Conservation (phyloP, 2,329 filamentous ascomycete species). For the Trichoderma lentiforme region DNA sequence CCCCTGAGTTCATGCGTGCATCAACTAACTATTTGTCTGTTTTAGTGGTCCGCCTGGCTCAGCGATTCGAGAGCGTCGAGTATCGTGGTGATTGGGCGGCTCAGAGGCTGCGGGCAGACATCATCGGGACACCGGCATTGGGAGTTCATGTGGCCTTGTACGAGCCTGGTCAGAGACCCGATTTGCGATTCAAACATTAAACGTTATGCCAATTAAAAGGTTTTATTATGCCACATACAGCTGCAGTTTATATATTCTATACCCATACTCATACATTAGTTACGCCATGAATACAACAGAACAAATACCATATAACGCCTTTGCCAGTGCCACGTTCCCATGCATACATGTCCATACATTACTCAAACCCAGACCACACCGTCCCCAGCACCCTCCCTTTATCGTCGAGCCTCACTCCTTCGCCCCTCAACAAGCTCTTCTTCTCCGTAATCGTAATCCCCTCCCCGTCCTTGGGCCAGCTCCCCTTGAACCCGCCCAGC, state of each 20-base stretch:
- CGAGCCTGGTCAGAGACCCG: conserved; percentile 21
- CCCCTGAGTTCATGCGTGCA: not conserved
- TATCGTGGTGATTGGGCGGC: conserved; percentile 43
- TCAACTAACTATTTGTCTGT: not conserved
- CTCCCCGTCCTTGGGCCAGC: conserved; percentile 59
- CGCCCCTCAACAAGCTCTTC: conserved; percentile 55
- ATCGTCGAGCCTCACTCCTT: conserved; percentile 63
- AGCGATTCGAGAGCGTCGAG: conserved; percentile 56
- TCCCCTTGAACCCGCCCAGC: conserved; percentile 70
- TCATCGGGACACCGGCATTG: conserved; percentile 40
- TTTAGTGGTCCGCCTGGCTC: conserved; percentile 48
- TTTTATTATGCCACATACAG: not conserved
- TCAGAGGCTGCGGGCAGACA: conserved; percentile 40
- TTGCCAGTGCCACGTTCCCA: too few species aligned
- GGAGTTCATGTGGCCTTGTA: conserved; percentile 39
- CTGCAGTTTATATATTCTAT: not conserved
- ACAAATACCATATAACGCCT: not conserved
- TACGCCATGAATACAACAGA: not conserved
- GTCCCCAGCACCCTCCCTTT: conserved; percentile 58
- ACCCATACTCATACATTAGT: not conserved
- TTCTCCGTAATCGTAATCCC: conserved; percentile 64
- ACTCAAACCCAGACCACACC: conserved; percentile 42
- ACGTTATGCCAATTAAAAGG: not conserved
- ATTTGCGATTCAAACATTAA: not conserved
- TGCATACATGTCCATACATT: not conserved